A percentile compares a stretch with the other conserved stretches of the same genome.
Conservation (phyloP, 306 rosid species). For the Corylus avellana region DNA sequence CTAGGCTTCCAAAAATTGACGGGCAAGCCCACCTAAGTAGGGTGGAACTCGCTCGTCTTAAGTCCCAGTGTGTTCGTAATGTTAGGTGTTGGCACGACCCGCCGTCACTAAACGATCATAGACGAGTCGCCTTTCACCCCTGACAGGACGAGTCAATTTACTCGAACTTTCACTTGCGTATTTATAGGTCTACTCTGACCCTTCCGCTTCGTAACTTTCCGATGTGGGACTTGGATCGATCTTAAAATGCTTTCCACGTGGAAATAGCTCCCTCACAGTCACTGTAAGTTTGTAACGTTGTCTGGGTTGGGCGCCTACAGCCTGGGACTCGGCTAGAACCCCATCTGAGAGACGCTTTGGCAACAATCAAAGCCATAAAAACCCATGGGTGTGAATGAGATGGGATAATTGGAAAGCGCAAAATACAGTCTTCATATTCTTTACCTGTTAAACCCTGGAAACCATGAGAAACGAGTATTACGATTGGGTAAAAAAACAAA, state of each 20-base stretch:
- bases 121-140: slow-evolving; percentile 69
- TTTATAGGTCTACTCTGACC: slow-evolving; percentile 12
- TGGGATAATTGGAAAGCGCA: not conserved
- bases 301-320: not conserved
- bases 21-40: slow-evolving; percentile 65
- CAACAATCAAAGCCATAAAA: not conserved
- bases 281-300: no score
- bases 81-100: slow-evolving; percentile 70
- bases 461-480: not conserved
- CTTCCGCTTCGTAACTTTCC: not conserved
- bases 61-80: slow-evolving; percentile 38
- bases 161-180: fast-evolving
- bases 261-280: not conserved
- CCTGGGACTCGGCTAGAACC: not conserved
- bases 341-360: not conserved
- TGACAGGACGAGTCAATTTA: slow-evolving; percentile 47
- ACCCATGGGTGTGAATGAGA: no score
- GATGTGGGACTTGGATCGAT: not conserved
- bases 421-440: not conserved
- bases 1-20: slow-evolving; percentile 79
- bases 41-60: slow-evolving; percentile 40
- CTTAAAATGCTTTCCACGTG: not conserved
- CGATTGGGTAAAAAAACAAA: not conserved
- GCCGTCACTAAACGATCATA: slow-evolving; percentile 75
- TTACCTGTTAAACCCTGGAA: not conserved